Base-by-base conservation (phyloP, 352 stramenopile genomes). In the Pilasporangium apinafurcum region DNA sequence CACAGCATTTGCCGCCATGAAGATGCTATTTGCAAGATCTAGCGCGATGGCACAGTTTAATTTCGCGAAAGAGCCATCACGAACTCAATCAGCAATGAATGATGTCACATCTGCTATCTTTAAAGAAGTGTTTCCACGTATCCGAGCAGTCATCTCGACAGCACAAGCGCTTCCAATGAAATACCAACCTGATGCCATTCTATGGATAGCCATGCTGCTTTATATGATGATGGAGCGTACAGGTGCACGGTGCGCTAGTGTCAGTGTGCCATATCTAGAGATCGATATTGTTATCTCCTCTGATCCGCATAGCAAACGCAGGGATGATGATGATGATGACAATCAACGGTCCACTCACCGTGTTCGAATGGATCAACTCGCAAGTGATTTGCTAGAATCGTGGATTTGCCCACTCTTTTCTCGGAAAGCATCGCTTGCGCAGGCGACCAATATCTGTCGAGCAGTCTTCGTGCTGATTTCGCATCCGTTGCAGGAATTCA, bases 201-300 rank as follows among this genome's bases (percentile, higher is more conserved):
- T 68, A 25, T 90, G 73, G 75, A 53, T 91, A 22, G 40, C 68
- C 1, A 88, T 86, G 81, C 48, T 93, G n/a, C 48, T 87, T 29
- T 81, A 68, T 48, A 85, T 83, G 47, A 89, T 93, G 76, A 89
- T 91, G 70, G 78, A 91, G 30, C 65, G 69, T 18, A 87, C 58
- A 8, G 81, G 81, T 2, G 75, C 73, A 8, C 56, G 57, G 24
- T 87, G 66, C 40, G 73, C 81, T 4, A 68, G 78, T 24, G 30
- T 91, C 10, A 86, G 75, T 45, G 62, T 83, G 8, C 66, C 81
- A 10, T 84, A 80, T 30, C 42, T 93, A 12, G 68, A 83, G 21
- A 77, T 93, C 31, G 81, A 93, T 46, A 38, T 68, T 8, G 7
- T 66, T 3, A 43, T 40, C 8, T 25, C 17, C 1, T 55, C 60